These are phyloP conservation scores for Populus pruinosa DNA, from an alignment of 345 rosid species.

Conservation along the genomic window DNA sequence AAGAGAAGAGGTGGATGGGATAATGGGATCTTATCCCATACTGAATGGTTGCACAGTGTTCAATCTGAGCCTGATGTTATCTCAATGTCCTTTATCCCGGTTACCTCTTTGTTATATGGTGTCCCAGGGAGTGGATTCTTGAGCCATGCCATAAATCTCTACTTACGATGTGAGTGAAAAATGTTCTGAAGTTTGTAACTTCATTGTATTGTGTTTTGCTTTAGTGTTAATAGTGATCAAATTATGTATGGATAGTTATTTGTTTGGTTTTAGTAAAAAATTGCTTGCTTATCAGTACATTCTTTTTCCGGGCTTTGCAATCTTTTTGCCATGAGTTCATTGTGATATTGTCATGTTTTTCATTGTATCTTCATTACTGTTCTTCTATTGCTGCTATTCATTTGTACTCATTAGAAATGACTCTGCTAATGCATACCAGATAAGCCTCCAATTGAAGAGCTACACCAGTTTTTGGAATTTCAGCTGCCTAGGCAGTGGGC, in stretches of 20 bases:
- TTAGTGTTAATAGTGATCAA: neutral
- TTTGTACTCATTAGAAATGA: neutral
- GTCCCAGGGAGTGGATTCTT: constrained; percentile 90
- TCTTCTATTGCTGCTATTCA: neutral
- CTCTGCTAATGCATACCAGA: constrained; percentile 41
- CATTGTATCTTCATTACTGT: neutral
- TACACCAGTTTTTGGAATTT: constrained; percentile 92
- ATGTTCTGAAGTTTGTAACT: constrained; percentile 17
- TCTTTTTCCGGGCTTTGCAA: neutral
- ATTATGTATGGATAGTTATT: neutral
- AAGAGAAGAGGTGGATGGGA: constrained; percentile 94
- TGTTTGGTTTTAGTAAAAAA: neutral
- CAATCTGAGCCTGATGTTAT: constrained; percentile 87
- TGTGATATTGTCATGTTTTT: neutral
- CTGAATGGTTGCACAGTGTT: constrained; percentile 86
- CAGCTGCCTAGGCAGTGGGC: constrained; percentile 98
- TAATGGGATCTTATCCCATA: constrained; percentile 53
- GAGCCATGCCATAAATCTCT: constrained; percentile 96
- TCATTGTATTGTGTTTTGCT: neutral
- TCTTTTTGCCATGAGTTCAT: too few relatives aligned
- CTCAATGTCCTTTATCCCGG: constrained; percentile 87
- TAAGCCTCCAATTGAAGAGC: constrained; percentile 90
- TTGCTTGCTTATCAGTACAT: neutral
- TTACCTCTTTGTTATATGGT: constrained; percentile 88
- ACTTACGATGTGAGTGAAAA: constrained; percentile 67